phyloP scores from a whole-genome alignment of 129 eudicot species.

The Artemisia argyi region DNA sequence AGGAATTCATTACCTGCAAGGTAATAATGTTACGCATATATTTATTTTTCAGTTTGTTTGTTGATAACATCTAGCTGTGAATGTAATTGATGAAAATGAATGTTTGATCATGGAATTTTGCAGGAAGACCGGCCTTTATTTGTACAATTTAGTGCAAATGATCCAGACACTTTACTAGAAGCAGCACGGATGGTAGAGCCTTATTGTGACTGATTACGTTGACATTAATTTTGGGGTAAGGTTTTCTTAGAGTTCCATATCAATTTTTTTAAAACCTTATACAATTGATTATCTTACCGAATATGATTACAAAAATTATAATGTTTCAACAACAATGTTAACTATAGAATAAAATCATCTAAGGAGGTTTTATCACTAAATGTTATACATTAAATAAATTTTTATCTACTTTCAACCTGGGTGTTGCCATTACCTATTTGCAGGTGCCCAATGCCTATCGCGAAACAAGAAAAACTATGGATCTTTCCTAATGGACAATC shows the following conservation, averaged over 20 bases:
- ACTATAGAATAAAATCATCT: neutral
- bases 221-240: slow-evolving; percentile 16
- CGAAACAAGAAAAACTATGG: slow-evolving; percentile 16
- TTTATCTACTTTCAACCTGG: neutral
- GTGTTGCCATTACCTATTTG: neutral
- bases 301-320: neutral
- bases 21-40: neutral
- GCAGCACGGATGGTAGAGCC: slow-evolving; percentile 1
- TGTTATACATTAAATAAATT: no score
- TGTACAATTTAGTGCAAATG: slow-evolving; percentile 15
- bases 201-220: slow-evolving; percentile 12
- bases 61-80: neutral
- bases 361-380: neutral
- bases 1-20: slow-evolving; percentile 14
- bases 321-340: neutral
- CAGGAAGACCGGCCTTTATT: slow-evolving; percentile 12
- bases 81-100: neutral
- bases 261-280: neutral
- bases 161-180: slow-evolving; percentile 10
- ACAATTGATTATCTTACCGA: neutral
- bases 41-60: neutral
- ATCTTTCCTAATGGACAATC: slow-evolving; percentile 61
- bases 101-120: neutral
- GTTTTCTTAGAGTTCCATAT: neutral
- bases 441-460: slow-evolving; percentile 21